Conservation (phyloP, 768 basidiomycete genomes). For the Rhizopogon salebrosus region DNA sequence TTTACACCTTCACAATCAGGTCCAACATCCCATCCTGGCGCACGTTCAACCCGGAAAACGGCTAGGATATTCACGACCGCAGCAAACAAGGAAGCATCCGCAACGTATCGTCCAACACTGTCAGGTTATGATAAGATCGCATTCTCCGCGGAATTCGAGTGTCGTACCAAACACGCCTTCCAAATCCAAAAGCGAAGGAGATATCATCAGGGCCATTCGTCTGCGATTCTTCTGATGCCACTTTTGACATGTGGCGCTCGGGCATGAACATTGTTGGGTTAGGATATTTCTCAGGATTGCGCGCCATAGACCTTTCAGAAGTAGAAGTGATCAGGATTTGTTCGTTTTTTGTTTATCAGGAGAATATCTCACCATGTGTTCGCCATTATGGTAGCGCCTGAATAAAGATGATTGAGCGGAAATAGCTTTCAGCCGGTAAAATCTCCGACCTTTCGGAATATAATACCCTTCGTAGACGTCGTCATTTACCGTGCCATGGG, state of each 20-base stretch:
- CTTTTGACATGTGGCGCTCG: slow-evolving; percentile 25
- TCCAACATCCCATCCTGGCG: slow-evolving; percentile 12
- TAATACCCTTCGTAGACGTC: slow-evolving; percentile 40
- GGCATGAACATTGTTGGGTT: slow-evolving; percentile 36
- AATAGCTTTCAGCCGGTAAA: not conserved
- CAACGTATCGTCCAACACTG: slow-evolving; percentile 39
- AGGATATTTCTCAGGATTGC: slow-evolving; percentile 32
- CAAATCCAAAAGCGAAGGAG: slow-evolving; percentile 30
- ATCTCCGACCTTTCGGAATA: slow-evolving; percentile 35
- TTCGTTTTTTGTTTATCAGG: not conserved
- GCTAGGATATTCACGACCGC: slow-evolving; percentile 17
- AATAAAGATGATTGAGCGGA: not conserved
- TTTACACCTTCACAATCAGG: slow-evolving; percentile 16
- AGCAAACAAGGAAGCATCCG: slow-evolving; percentile 31
- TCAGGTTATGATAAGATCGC: not conserved
- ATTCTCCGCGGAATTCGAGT: not conserved
- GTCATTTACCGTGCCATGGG: slow-evolving; percentile 30
- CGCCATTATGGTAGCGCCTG: slow-evolving; percentile 15
- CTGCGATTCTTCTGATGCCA: not conserved
- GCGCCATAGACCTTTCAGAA: slow-evolving; percentile 26
- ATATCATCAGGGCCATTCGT: slow-evolving; percentile 6
- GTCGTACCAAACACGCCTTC: slow-evolving; percentile 31
- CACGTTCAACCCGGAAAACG: slow-evolving; percentile 11
- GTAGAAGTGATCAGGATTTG: not conserved
- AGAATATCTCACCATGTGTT: slow-evolving; percentile 13